Percentiles rank a stretch among this genome's conserved stretches.
Conservation (phyloP, 306 rosid genomes). For the Rosa rugosa region DNA sequence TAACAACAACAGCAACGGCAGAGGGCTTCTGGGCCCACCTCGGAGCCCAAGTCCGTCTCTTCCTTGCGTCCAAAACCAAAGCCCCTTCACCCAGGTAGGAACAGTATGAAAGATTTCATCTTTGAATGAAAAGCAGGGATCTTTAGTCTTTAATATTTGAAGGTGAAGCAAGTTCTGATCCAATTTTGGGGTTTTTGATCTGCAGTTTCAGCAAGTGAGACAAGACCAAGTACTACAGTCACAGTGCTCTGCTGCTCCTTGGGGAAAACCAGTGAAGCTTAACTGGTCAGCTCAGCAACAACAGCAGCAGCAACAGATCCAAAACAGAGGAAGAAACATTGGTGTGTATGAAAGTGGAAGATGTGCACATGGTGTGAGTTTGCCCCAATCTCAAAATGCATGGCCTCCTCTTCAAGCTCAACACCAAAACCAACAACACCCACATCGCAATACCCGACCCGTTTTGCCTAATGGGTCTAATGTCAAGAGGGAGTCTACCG, state of each 20-base stretch:
- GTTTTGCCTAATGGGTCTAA: slow-evolving; percentile 35
- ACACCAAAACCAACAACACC: slow-evolving; percentile 28
- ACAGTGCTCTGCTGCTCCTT: slow-evolving; percentile 31
- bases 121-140: not conserved
- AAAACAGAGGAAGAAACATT: slow-evolving; percentile 29
- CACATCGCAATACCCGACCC: slow-evolving; percentile 27
- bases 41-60: not conserved
- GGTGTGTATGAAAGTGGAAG: slow-evolving; percentile 29
- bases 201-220: slow-evolving; percentile 35
- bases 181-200: not conserved
- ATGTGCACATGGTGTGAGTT: slow-evolving; percentile 26
- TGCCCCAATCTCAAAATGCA: slow-evolving; percentile 35
- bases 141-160: not conserved
- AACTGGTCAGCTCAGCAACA: slow-evolving; percentile 43
- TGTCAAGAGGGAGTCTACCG: slow-evolving; percentile 47
- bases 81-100: slow-evolving; percentile 17
- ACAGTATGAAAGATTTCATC: not conserved
- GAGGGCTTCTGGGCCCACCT: slow-evolving; percentile 35
- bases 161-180: not conserved
- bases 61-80: slow-evolving; percentile 12
- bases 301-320: slow-evolving; percentile 47
- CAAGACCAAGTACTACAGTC: slow-evolving; percentile 35
- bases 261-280: slow-evolving; percentile 41
- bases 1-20: slow-evolving; percentile 25
- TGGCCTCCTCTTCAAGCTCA: slow-evolving; percentile 49